Evolutionary conservation across 306 rosid species (phyloP), one percentile per base, ranked within the genome.

Genomic region (Prunus mume): DNA sequence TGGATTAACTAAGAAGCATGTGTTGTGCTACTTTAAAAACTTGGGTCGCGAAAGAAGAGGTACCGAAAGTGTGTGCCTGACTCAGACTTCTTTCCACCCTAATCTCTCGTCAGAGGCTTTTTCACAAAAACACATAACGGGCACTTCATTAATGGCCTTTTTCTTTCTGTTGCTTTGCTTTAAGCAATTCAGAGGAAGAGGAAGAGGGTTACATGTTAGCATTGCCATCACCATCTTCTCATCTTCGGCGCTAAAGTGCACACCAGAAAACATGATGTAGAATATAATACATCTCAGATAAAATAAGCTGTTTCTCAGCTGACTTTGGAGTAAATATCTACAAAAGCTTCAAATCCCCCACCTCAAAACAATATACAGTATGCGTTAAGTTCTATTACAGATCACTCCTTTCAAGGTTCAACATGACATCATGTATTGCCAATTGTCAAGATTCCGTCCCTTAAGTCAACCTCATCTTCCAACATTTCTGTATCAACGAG

Each of bases 401-500:
- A 19, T 57, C 52, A 41, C 12, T 4, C 30, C 30, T 41, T 38
- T 32, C 20, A 9, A 14, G 55, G 63, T 22, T 55, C 22, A 67
- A 51, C 62, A 57, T 54, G 34, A 55, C 25, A 64, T 77, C 78
- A 79, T 24, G 76, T 66, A 55, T 60, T 72, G 49, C 86, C 93
- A 78, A 79, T 82, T 19, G 80, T 20, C n/a, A 65, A 47, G 62
- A 71, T 60, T 72, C 24, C 73, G 24, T 28, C 75, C 75, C 62
- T 15, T 61, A 27, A 24, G 71, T 55, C 65, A 80, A 74, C 66
- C 45, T 78, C 85, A 46, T 38, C 84, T 79, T 89, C 95, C 62
- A 76, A 56, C 77, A 74, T 28, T 63, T 76, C 82, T 8, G 81
- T 38, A 43, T 91, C 96, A 73, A 94, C 90, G 14, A 91, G 83